These are phyloP conservation scores for Podosphaera aphanis DNA, from an alignment of 2,329 filamentous ascomycete genomes.

Conservation along the genomic window DNA sequence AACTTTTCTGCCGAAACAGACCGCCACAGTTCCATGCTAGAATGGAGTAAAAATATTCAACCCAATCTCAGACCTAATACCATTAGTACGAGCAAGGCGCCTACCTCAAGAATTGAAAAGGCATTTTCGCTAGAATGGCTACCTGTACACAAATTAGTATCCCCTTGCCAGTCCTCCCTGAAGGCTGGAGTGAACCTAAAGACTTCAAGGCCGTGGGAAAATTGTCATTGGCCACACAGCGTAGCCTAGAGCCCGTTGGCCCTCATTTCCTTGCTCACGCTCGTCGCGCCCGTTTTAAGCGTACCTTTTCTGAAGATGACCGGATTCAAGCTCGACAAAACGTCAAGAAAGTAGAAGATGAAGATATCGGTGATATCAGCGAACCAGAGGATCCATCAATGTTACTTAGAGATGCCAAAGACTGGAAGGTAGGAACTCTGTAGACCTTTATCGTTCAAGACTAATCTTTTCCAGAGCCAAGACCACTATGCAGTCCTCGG, in stretches of 20 bases:
- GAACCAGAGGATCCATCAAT: slow-evolving; percentile 85
- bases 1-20: no score
- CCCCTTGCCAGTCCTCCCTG: slow-evolving; percentile 51
- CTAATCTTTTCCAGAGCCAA: slow-evolving; percentile 37
- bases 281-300: slow-evolving; percentile 82
- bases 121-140: slow-evolving; percentile 6
- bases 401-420: slow-evolving; percentile 83
- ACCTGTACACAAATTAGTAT: slow-evolving; percentile 23
- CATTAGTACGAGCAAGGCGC: no score
- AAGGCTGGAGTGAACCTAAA: slow-evolving; percentile 68
- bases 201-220: slow-evolving; percentile 70
- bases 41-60: no score
- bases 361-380: slow-evolving; percentile 74
- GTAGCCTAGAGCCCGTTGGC: slow-evolving; percentile 85
- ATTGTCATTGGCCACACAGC: slow-evolving; percentile 54
- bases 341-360: slow-evolving; percentile 86
- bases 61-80: no score
- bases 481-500: slow-evolving; percentile 96
- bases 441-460: neutral
- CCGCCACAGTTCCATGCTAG: no score
- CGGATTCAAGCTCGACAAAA: slow-evolving; percentile 87
- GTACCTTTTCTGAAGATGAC: slow-evolving; percentile 96
- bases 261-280: slow-evolving; percentile 96
- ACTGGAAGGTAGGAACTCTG: slow-evolving; percentile 64
- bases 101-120: no score